A percentile compares a stretch with the other conserved stretches of the same genome.
Evolutionary conservation across 495 filamentous ascomycete species (phyloP).

Genomic region (Amphirosellinia nigrospora): DNA sequence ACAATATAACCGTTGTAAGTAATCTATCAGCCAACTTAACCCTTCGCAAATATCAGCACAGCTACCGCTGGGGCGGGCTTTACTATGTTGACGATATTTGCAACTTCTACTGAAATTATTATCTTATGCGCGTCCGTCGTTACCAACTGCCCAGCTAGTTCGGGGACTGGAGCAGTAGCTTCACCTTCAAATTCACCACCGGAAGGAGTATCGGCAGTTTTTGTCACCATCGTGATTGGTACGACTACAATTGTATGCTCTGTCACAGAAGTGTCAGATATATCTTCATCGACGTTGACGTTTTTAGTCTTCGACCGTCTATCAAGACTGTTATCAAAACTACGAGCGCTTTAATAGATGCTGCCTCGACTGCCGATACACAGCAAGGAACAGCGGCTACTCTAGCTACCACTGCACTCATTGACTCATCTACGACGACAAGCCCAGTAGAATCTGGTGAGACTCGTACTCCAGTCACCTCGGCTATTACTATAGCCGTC

Average conservation of each 20-base stretch:
- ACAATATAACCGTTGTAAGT: conserved; percentile 3
- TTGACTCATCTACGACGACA: not conserved
- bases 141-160: conserved; percentile 31
- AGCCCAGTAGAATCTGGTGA: not conserved
- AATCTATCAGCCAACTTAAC: not conserved
- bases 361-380: not conserved
- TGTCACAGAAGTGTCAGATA: conserved; percentile 31
- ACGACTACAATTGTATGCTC: conserved; percentile 41
- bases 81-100: conserved; percentile 35
- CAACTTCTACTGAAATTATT: conserved; percentile 33
- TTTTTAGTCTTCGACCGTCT: conserved; percentile 25
- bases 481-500: conserved; percentile 26
- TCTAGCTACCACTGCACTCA: not conserved
- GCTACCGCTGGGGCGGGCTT: conserved; percentile 18
- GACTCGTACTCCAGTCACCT: conserved; percentile 12
- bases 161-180: conserved; percentile 29
- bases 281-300: conserved; percentile 36
- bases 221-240: conserved; percentile 35
- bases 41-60: conserved; percentile 29
- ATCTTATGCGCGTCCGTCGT: conserved; percentile 36
- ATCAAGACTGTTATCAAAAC: conserved; percentile 10
- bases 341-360: not conserved
- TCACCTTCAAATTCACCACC: conserved; percentile 26
- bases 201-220: conserved; percentile 32
- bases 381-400: not conserved